Evolutionary conservation across 257 asterid genomes (phyloP).

Genomic region (Scutellaria galericulata): DNA sequence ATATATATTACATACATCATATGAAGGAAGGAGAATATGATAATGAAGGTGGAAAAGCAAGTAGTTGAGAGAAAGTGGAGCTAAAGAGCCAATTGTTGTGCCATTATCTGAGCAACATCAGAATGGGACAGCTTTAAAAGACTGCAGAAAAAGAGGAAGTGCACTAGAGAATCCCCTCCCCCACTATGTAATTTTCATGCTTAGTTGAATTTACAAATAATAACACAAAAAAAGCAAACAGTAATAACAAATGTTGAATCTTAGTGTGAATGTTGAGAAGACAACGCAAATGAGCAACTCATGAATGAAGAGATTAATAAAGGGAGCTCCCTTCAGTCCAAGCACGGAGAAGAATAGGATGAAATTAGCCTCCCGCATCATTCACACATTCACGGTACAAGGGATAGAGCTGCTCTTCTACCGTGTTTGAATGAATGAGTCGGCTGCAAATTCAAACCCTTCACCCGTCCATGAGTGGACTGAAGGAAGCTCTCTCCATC

Average conservation of each 20-base stretch:
- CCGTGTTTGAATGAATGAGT: conserved; percentile 76
- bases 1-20: no score
- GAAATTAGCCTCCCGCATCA: conserved; percentile 84
- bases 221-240: not conserved
- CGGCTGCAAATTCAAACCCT: conserved; percentile 80
- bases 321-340: conserved; percentile 99
- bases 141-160: conserved; percentile 31
- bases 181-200: not conserved
- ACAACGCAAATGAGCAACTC: no score
- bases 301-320: conserved; percentile 19
- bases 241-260: not conserved
- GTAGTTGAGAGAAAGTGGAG: not conserved
- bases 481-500: conserved; percentile 69
- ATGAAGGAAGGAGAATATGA: no score
- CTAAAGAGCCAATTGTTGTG: not conserved
- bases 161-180: not conserved
- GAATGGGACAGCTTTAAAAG: conserved; percentile 27
- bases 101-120: conserved; percentile 1
- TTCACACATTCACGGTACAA: conserved; percentile 73
- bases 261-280: no score
- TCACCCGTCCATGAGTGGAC: conserved; percentile 67
- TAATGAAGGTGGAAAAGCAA: no score
- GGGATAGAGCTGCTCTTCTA: not conserved
- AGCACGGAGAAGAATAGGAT: conserved; percentile 60
- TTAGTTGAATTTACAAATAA: not conserved